Evolutionary conservation across 2,329 filamentous ascomycete species (phyloP).

Genomic region (Dactylellina cionopaga): DNA sequence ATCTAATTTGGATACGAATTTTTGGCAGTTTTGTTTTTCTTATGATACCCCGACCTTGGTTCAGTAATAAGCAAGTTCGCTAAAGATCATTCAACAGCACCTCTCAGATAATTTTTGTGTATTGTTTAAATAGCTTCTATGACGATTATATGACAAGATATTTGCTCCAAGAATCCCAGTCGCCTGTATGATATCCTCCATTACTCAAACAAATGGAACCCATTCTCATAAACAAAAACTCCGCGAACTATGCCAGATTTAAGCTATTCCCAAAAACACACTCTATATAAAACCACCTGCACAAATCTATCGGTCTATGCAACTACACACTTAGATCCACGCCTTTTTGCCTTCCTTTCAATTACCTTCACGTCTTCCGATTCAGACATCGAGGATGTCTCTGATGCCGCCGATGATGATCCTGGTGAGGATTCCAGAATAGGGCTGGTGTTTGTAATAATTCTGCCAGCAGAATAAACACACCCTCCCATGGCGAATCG

Average conservation of each 20-base stretch:
- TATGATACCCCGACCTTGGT: constrained; percentile 3
- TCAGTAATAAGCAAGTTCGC: too few relatives aligned
- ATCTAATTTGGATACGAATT: too few relatives aligned
- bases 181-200: background rate
- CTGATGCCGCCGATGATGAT: constrained; percentile 19
- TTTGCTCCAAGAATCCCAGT: background rate
- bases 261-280: background rate
- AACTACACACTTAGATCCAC: constrained; percentile 30
- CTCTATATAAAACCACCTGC: background rate
- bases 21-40: background rate
- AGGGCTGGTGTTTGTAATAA: constrained; percentile 56
- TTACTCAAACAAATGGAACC: background rate
- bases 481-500: constrained; percentile 70
- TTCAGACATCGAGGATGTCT: constrained; percentile 36
- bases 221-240: constrained; percentile 21
- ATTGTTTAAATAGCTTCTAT: too few relatives aligned
- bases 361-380: constrained; percentile 5
- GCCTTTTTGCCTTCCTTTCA: constrained; percentile 1
- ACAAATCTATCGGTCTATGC: constrained; percentile 6
- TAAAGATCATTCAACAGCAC: too few relatives aligned
- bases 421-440: constrained; percentile 28
- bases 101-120: too few relatives aligned
- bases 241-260: constrained; percentile 22
- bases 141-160: background rate
- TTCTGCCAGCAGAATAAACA: constrained; percentile 67